Base-by-base conservation (phyloP, 73 alveolate genomes). In the Paramecium primaurelia region DNA sequence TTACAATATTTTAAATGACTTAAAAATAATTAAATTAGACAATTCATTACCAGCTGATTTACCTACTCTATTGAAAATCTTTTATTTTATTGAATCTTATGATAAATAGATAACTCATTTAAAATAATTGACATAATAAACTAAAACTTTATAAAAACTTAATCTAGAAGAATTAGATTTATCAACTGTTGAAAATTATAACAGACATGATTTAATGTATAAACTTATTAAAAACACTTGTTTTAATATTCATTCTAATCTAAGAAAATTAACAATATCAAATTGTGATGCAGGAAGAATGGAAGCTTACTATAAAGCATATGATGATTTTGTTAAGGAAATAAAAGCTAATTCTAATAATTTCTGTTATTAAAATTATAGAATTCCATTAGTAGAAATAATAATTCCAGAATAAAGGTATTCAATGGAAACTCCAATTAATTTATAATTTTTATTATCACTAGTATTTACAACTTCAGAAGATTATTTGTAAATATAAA, bases 251-350 rank as follows among this genome's bases (percentile, higher is more conserved):
- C 58, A 26, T 45, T 11, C 58, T 20, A 49, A 25, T 10, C 37
- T 80, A 16, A 42, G 22, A 80, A 80, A 42, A 47, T 80, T 80
- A 45, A 80, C 64, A 44, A 80, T 80, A 16, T 80, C 71, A 0
- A 80, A 80, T 80, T 42, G 71, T 80, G 91, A 80, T 44, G 73
- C 44, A 45, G 91, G 91, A 11, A 80, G 91, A 80, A 42, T 45
- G 58, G 58, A 80, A 20, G 54, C 91, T 22, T 80, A 80, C 12
- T 45, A 32, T 26, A 42, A 42, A 42, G 91, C 91, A n/a, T 73
- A 73, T n/a, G 37, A 73, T n/a, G 87, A 34, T 16, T 73, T 37
- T 73, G 34, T 32, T 0, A 34, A 73, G 18, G 60, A 73, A 14
- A 73, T 37, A 14, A 73, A 37, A 54, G 32, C 34, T 9, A 73